Base-by-base conservation (phyloP, 1,284 basidiomycete genomes). In the Bondarzewia mesenterica region DNA sequence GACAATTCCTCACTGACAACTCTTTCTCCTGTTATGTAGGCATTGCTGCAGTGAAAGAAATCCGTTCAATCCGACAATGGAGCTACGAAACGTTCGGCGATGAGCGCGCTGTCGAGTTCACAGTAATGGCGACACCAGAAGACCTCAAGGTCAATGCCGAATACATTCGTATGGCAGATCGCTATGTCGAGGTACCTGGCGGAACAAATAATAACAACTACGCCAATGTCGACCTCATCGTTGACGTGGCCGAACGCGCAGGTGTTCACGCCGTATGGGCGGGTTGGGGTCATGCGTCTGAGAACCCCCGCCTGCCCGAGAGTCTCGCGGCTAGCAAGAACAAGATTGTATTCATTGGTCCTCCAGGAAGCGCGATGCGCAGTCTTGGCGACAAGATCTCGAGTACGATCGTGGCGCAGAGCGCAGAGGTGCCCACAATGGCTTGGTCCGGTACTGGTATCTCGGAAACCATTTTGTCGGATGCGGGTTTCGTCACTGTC, bases 141-240 rank as follows among this genome's bases (percentile, higher is more conserved):
- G 96, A 99, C 73, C 74, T 98, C 55, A 92, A 93, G 64, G 93
- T 98, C 68, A 99, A 99, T 63, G 96, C 96, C 38, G 96, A 99
- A 66, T 99, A 99, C 71, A 99, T 99, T 67, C 89, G 96, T 58
- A 99, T 99, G 96, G 96, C 96, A 29, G 96, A 99, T 69, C 86
- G 94, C 62, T 99, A 96, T 65, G 89, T 99, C 60, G 96, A 99
- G 70, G 96, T 99, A 6, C 95, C 96, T 21, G 96, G 96, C 57
- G 96, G 96, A 53, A 82, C 86, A 44, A 99, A 99, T 70, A 99
- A 99, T 77, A 96, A 99, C 79, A 99, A 99, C 72, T 99, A 99
- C 65, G 96, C 96, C 60, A 99, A 99, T 65, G 96, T 99, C 59
- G 96, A 99, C 65, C 86, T 98, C 60, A 99, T 99, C 61, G 91